phyloP scores from a whole-genome alignment of 2,329 filamentous ascomycete species.

The Dactylellina leptospora region DNA sequence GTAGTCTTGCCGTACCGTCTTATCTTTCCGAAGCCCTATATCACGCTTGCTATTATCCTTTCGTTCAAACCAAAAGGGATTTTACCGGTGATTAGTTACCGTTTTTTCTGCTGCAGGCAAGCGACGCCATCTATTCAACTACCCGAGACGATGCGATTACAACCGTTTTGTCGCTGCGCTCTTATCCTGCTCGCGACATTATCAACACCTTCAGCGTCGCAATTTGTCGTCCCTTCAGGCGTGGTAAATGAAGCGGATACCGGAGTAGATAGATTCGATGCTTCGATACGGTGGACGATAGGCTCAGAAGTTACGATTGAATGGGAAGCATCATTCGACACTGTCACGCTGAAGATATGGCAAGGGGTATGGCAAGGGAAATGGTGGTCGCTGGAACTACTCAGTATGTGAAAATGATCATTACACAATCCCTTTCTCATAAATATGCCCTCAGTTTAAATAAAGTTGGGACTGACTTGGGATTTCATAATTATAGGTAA shows the following conservation, averaged over 20 bases:
- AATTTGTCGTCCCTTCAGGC: slow-evolving; percentile 14
- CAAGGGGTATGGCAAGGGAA: slow-evolving; percentile 19
- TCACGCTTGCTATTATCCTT: too few relatives aligned
- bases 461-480: too few relatives aligned
- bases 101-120: too few relatives aligned
- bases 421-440: not conserved
- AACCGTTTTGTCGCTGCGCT: too few relatives aligned
- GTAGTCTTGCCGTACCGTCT: not conserved
- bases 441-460: not conserved
- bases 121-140: not conserved
- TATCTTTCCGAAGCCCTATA: not conserved
- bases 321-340: slow-evolving; percentile 23
- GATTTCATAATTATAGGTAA: too few relatives aligned
- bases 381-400: slow-evolving; percentile 14
- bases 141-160: too few relatives aligned
- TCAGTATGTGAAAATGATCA: slow-evolving; percentile 20
- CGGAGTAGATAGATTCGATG: slow-evolving; percentile 13
- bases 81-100: too few relatives aligned
- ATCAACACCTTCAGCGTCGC: not conserved
- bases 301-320: slow-evolving; percentile 13
- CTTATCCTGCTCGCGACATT: not conserved
- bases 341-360: slow-evolving; percentile 24
- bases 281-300: slow-evolving; percentile 29
- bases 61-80: too few relatives aligned
- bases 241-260: slow-evolving; percentile 10